phyloP scores from a whole-genome alignment of 164 flowering plant genomes.

The Magnolia officinalis region DNA sequence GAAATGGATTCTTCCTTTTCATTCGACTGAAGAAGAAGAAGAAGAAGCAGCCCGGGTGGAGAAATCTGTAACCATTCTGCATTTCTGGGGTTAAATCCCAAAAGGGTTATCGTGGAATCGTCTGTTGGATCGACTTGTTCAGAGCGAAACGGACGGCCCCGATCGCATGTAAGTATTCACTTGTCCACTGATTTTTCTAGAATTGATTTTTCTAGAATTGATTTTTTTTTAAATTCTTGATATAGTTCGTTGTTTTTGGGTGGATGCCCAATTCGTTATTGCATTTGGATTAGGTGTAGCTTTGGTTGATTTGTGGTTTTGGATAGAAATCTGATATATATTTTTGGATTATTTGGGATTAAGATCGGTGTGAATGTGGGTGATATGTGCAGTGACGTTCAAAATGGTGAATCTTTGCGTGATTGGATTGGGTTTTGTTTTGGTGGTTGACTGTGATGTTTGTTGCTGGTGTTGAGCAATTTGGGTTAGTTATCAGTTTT shows the following conservation, averaged over 20 bases:
- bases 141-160: constrained; percentile 1
- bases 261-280: neutral
- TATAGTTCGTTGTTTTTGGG: neutral
- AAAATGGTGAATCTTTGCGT: neutral
- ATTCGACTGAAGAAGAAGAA: neutral
- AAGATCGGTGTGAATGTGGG: neutral
- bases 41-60: neutral
- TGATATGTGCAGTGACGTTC: neutral
- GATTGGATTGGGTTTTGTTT: neutral
- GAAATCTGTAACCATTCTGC: neutral
- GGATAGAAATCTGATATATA: neutral
- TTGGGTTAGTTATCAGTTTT: too few species aligned
- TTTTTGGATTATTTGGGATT: neutral
- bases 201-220: neutral
- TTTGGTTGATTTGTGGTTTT: neutral
- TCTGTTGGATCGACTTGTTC: constrained; percentile 15
- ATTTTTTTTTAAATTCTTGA: neutral
- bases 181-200: neutral
- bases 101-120: constrained; percentile 10
- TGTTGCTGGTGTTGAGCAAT: neutral
- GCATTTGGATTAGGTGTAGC: neutral
- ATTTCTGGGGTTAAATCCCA: neutral
- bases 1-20: neutral
- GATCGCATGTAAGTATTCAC: neutral
- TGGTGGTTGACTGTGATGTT: neutral